Base-by-base conservation (phyloP, 148 eudicot genomes). In the Nepenthes mirabilis region DNA sequence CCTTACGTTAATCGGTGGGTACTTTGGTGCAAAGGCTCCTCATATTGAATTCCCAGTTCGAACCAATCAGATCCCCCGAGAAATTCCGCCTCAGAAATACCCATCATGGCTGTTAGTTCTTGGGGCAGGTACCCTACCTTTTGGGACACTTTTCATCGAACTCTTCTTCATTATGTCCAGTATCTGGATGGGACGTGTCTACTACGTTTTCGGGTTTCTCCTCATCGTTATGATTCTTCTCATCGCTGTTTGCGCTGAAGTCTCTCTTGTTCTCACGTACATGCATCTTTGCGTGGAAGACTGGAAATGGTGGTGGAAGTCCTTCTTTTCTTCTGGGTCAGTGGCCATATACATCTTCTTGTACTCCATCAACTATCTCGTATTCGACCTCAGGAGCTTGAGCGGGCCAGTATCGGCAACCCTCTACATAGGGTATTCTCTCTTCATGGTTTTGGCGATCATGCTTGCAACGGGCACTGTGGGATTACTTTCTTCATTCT, bases 251-350 rank as follows among this genome's bases (percentile, higher is more conserved):
- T 86, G 89, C 14, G 95, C 95, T 54, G 95, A 83, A 70, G 89
- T 86, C 23, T 83, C 95, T 1, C 74, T 83, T 34, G 89, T 86
- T 47, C 78, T 86, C 7, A 86, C 95, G 43, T 86, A 86, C 75
- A 86, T 83, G 95, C 89, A 83, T 59, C 84, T 86, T 11, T 86
- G 95, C 37, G 95, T 86, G 40, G 95, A 87, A 76, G 90, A 87
- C 70, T 84, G 85, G 83, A 84, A 71, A 49, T 87, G 88, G 90
- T 87, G 95, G 95, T 87, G 95, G 88, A 87, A 87, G 70, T 87
- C 90, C 11, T 87, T 84, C 77, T 87, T 87, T 66, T 87, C 95
- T 64, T 87, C 95, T 5, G 90, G 90, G 13, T 87, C 95, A 0
- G 95, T 87, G 47, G 90, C 95, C 40, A 66, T 87, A 13, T 87